phyloP scores from a whole-genome alignment of 2,329 filamentous ascomycete species.

The Balansia obtecta region DNA sequence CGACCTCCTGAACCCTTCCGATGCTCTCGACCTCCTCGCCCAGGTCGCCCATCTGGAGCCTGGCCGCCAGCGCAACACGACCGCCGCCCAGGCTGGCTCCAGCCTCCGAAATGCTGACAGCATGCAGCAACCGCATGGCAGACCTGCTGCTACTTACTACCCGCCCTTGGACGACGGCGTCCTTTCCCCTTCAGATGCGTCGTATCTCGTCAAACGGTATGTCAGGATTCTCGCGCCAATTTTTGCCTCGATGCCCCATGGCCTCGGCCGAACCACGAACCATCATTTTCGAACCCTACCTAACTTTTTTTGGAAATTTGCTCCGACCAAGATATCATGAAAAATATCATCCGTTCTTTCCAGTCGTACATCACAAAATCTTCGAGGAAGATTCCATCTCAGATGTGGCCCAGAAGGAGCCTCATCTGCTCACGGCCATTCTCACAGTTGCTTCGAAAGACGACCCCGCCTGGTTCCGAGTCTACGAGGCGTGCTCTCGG shows the following conservation, averaged over 20 bases:
- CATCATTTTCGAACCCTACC: background rate
- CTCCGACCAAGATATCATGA: slow-evolving; percentile 40
- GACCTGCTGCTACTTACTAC: slow-evolving; percentile 12
- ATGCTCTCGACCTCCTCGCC: slow-evolving; percentile 27
- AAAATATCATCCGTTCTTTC: slow-evolving; percentile 59
- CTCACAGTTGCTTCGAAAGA: slow-evolving; percentile 62
- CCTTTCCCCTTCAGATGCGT: slow-evolving; percentile 15
- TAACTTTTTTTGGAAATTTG: no score
- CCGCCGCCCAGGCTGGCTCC: slow-evolving; percentile 6
- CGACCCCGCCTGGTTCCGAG: slow-evolving; percentile 47
- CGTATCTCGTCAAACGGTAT: slow-evolving; percentile 17
- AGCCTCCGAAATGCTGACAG: slow-evolving; percentile 7
- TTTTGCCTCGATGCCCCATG: background rate
- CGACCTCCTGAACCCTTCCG: slow-evolving; percentile 28
- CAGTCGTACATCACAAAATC: slow-evolving; percentile 49
- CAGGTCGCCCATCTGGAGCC: slow-evolving; percentile 28
- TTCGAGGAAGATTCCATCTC: slow-evolving; percentile 40
- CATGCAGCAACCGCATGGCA: slow-evolving; percentile 1
- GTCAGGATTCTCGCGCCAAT: background rate
- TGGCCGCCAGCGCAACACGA: slow-evolving; percentile 7
- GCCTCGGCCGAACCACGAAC: no score
- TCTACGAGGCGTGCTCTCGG: slow-evolving; percentile 53
- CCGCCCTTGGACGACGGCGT: slow-evolving; percentile 21
- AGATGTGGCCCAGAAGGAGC: slow-evolving; percentile 46
- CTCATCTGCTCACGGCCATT: slow-evolving; percentile 56